Evolutionary conservation across 2,329 filamentous ascomycete species (phyloP).

Genomic region (Trichoderma sp.): DNA sequence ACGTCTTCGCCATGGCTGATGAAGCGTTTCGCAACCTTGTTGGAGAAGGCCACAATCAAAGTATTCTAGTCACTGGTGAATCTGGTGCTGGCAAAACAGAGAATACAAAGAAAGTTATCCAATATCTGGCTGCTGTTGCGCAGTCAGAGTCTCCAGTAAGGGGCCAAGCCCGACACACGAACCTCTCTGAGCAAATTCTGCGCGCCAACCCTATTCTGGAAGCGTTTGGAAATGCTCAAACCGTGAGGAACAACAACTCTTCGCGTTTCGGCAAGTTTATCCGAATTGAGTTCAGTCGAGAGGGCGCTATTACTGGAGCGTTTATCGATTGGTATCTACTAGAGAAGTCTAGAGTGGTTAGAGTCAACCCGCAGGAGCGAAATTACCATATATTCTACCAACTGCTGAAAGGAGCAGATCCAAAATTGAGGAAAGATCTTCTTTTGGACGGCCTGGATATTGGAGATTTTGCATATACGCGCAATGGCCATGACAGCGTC

Average conservation of each 20-base stretch:
- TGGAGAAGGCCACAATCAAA: slow-evolving; percentile 94
- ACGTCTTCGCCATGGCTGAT: slow-evolving; percentile 97
- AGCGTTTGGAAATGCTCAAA: slow-evolving; percentile 97
- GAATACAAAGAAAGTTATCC: slow-evolving; percentile 99
- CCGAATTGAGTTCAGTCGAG: slow-evolving; percentile 87
- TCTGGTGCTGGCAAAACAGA: slow-evolving; percentile 98
- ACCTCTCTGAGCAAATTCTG: slow-evolving; percentile 93
- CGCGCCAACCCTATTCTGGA: slow-evolving; percentile 96
- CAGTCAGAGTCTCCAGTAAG: slow-evolving; percentile 74
- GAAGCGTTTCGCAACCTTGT: slow-evolving; percentile 95
- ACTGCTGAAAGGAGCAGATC: slow-evolving; percentile 80
- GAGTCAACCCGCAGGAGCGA: slow-evolving; percentile 82
- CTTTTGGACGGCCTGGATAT: slow-evolving; percentile 75
- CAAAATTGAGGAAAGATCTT: slow-evolving; percentile 73
- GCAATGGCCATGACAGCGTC: slow-evolving; percentile 89
- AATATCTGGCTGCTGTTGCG: slow-evolving; percentile 94
- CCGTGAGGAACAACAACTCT: slow-evolving; percentile 96
- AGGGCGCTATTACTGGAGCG: slow-evolving; percentile 89
- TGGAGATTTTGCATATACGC: slow-evolving; percentile 89
- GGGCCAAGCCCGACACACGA: slow-evolving; percentile 69
- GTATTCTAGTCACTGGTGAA: slow-evolving; percentile 96
- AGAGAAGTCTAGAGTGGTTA: slow-evolving; percentile 96
- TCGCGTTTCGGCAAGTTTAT: slow-evolving; percentile 99
- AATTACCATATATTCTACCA: slow-evolving; percentile 99
- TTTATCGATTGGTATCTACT: slow-evolving; percentile 99